Percentiles rank a stretch among this genome's conserved stretches.
Conservation (phyloP, 2,329 filamentous ascomycete species). For the Fusarium tupiense region DNA sequence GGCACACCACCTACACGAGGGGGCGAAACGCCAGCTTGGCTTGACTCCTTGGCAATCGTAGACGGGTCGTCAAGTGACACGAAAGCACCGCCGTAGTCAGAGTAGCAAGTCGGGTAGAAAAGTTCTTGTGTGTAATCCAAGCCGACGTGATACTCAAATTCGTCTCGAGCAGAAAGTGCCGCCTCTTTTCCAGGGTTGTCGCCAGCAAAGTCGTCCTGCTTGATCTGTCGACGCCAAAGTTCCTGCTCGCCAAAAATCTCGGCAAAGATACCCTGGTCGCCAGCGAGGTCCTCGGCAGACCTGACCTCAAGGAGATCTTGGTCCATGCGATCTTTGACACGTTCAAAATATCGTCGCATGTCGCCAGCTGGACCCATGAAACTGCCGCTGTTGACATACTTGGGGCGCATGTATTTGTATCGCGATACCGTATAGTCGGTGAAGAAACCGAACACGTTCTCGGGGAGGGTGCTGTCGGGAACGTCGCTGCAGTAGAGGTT, state of each 20-base stretch:
- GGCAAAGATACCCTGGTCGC: conserved; percentile 47
- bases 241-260: conserved; percentile 46
- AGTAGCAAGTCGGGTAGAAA: conserved; percentile 45
- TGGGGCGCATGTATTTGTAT: conserved; percentile 41
- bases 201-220: conserved; percentile 10
- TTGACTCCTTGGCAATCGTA: conserved; percentile 28
- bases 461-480: conserved; percentile 37
- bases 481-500: conserved; percentile 39
- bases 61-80: conserved; percentile 28
- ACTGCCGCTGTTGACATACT: conserved; percentile 46
- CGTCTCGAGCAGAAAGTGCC: conserved; percentile 12
- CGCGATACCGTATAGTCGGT: conserved; percentile 30
- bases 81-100: conserved; percentile 42
- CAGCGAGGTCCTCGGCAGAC: conserved; percentile 28
- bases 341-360: conserved; percentile 40
- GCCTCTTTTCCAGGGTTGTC: conserved; percentile 29
- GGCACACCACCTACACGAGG: conserved; percentile 38
- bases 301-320: conserved; percentile 26
- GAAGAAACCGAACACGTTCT: conserved; percentile 35
- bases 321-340: conserved; percentile 42
- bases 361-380: conserved; percentile 45
- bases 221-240: conserved; percentile 33
- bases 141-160: conserved; percentile 44
- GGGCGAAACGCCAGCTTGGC: conserved; percentile 34
- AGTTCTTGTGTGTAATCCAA: conserved; percentile 45